Percentiles rank a stretch among this genome's conserved stretches.
phyloP scores from a whole-genome alignment of 2,329 filamentous ascomycete species.

The Torrubiella hemipterigena region DNA sequence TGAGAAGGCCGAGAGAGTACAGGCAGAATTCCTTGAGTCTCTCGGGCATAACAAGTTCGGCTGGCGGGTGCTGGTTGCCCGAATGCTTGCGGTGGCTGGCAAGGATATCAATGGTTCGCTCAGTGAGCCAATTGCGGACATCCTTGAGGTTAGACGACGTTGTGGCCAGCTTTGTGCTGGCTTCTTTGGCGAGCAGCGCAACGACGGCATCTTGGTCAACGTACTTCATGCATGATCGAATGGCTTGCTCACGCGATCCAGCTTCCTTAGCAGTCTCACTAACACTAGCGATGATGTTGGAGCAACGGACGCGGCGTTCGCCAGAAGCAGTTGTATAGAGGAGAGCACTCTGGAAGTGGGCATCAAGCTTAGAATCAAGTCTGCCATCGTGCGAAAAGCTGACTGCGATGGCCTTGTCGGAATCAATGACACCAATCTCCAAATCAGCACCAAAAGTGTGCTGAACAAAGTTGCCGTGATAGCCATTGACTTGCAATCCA shows the following conservation, averaged over 20 bases:
- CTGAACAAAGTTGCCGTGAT: conserved; percentile 93
- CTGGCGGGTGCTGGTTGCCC: conserved; percentile 71
- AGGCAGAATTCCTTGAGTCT: conserved; percentile 93
- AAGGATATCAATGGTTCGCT: conserved; percentile 87
- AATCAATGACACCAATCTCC: conserved; percentile 83
- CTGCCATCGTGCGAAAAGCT: conserved; percentile 95
- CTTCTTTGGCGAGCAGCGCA: conserved; percentile 82
- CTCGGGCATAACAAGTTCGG: conserved; percentile 89
- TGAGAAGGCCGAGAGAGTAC: conserved; percentile 85
- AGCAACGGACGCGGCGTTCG: conserved; percentile 81
- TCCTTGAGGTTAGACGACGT: conserved; percentile 69
- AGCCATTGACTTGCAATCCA: conserved; percentile 83
- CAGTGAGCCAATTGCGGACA: conserved; percentile 68
- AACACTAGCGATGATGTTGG: conserved; percentile 86
- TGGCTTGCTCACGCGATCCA: conserved; percentile 33
- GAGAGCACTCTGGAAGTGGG: conserved; percentile 91
- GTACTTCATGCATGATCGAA: conserved; percentile 78
- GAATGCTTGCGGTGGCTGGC: conserved; percentile 90
- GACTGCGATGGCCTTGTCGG: conserved; percentile 85
- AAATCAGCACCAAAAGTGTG: conserved; percentile 91
- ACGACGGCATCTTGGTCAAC: conserved; percentile 93
- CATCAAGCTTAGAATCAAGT: conserved; percentile 90
- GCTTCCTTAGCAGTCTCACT: conserved; percentile 48
- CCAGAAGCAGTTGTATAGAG: conserved; percentile 88
- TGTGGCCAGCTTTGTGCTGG: conserved; percentile 67